Conservation (phyloP, 2,329 filamentous ascomycete species). For the Paramyrothecium sp. region DNA sequence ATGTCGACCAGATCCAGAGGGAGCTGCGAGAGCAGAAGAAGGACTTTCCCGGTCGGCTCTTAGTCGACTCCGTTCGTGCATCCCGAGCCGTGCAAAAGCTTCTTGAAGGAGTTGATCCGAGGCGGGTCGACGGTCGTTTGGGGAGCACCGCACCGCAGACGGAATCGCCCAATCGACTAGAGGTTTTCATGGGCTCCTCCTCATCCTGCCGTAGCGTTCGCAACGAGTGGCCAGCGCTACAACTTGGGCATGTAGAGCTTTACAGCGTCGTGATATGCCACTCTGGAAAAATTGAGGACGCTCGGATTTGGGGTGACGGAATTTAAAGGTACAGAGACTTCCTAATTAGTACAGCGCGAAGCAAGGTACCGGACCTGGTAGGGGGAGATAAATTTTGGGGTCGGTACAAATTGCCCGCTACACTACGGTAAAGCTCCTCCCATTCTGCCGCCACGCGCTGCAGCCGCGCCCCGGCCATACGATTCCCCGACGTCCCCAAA, state of each 20-base stretch:
- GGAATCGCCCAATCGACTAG: slow-evolving; percentile 58
- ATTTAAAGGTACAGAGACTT: no score
- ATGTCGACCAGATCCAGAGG: slow-evolving; percentile 41
- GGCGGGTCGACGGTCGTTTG: slow-evolving; percentile 36
- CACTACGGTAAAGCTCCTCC: no score
- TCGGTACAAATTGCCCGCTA: no score
- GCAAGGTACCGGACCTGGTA: no score
- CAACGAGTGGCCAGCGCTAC: slow-evolving; percentile 4
- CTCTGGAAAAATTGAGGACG: neutral
- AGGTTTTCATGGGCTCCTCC: slow-evolving; percentile 59
- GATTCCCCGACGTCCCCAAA: slow-evolving; percentile 29
- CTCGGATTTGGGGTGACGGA: no score
- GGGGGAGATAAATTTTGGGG: no score
- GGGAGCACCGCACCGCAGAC: slow-evolving; percentile 55
- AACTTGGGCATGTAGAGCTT: neutral
- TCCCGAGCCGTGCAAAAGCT: slow-evolving; percentile 19
- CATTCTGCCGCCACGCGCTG: neutral
- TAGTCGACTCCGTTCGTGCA: slow-evolving; percentile 12
- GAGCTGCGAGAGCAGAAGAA: slow-evolving; percentile 30
- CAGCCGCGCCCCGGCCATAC: slow-evolving; percentile 22
- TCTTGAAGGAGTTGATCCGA: slow-evolving; percentile 20
- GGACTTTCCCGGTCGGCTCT: slow-evolving; percentile 5
- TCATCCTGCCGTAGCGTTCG: slow-evolving; percentile 36
- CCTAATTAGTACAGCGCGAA: no score
- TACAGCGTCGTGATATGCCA: slow-evolving; percentile 7